phyloP scores from a whole-genome alignment of 768 basidiomycete species.

The Favolaschia claudopus region DNA sequence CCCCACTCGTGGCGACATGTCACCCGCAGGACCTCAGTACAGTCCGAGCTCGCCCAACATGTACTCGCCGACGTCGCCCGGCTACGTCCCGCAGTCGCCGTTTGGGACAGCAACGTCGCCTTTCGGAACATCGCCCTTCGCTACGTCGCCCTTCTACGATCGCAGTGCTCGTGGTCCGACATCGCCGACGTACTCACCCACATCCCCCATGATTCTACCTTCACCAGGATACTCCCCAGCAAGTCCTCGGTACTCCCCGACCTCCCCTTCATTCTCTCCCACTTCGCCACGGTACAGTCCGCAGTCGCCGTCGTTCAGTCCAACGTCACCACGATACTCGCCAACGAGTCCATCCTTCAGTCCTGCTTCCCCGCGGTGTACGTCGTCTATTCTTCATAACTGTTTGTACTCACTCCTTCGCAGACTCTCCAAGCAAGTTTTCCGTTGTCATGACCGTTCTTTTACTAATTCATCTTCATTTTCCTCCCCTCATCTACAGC shows the following conservation, averaged over 20 bases:
- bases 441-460: slow-evolving; percentile 1
- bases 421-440: slow-evolving; percentile 84
- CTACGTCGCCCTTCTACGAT: slow-evolving; percentile 85
- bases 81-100: slow-evolving; percentile 84
- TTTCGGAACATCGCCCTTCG: slow-evolving; percentile 81
- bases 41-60: slow-evolving; percentile 91
- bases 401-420: slow-evolving; percentile 29
- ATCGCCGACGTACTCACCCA: slow-evolving; percentile 89
- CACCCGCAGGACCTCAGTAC: slow-evolving; percentile 87
- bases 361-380: slow-evolving; percentile 91
- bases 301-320: slow-evolving; percentile 89
- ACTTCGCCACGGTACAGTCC: slow-evolving; percentile 88
- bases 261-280: slow-evolving; percentile 85
- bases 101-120: slow-evolving; percentile 85
- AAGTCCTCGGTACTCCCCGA: slow-evolving; percentile 86
- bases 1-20: slow-evolving; percentile 86
- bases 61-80: slow-evolving; percentile 89
- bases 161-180: slow-evolving; percentile 64
- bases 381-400: slow-evolving; percentile 38
- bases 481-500: slow-evolving; percentile 47
- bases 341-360: slow-evolving; percentile 93
- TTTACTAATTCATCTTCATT: slow-evolving; percentile 32
- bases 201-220: slow-evolving; percentile 84
- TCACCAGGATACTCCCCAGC: slow-evolving; percentile 88
- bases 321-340: slow-evolving; percentile 89